Evolutionary conservation across 1,139 yeast species (phyloP).

Genomic region (Kodamaea sp.): DNA sequence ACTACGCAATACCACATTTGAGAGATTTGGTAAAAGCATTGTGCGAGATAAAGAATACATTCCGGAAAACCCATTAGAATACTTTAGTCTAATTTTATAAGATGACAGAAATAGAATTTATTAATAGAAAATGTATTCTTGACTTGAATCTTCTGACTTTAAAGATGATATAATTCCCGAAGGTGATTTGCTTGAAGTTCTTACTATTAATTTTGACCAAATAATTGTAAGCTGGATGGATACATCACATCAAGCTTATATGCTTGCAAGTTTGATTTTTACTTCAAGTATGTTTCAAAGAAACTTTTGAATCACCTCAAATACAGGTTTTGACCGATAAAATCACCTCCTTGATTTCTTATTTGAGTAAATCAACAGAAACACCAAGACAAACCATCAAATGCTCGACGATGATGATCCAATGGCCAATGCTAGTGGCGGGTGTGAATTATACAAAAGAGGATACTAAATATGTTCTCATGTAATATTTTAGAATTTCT

Average conservation of each 20-base stretch:
- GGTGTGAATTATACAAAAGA: conserved; percentile 51
- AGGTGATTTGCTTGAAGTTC: conserved; percentile 28
- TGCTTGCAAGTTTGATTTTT: conserved; percentile 31
- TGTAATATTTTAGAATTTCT: conserved; percentile 41
- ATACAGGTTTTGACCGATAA: conserved; percentile 30
- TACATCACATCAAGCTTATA: conserved; percentile 37
- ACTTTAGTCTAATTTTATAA: conserved; percentile 29
- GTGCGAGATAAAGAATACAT: conserved; percentile 23
- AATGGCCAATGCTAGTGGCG: conserved; percentile 62
- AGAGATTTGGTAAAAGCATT: conserved; percentile 55
- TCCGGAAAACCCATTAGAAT: conserved; percentile 23
- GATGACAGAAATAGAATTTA: conserved; percentile 24
- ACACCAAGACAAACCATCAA: conserved; percentile 21
- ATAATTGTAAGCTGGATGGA: conserved; percentile 42
- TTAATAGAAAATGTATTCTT: conserved; percentile 24
- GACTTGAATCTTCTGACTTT: conserved; percentile 20
- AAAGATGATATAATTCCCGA: conserved; percentile 18
- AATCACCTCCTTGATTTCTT: conserved; percentile 26
- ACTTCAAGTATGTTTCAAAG: conserved; percentile 32
- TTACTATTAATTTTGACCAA: conserved; percentile 12
- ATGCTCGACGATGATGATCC: conserved; percentile 46
- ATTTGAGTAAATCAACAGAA: conserved; percentile 20
- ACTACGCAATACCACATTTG: conserved; percentile 47
- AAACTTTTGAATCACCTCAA: conserved; percentile 37
- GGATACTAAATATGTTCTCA: conserved; percentile 41